Conservation (phyloP, 305 asterid genomes). For the Solanum hybrid region DNA sequence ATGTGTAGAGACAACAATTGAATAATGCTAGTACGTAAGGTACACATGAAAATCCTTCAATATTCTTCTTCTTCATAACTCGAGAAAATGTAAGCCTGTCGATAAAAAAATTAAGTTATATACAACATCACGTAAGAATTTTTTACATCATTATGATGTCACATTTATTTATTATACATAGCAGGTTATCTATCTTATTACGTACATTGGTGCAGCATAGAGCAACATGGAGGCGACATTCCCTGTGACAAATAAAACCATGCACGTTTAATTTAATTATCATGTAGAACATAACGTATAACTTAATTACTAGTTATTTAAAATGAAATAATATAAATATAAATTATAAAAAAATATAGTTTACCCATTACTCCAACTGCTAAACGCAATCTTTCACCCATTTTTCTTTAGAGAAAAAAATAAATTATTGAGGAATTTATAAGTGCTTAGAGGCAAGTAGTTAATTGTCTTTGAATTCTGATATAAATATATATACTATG, state of each 20-base stretch:
- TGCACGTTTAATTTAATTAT: neutral
- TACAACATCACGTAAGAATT: rapidly evolving
- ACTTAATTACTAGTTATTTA: neutral
- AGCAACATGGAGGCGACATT: slow-evolving; percentile 63
- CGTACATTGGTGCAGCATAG: slow-evolving; percentile 64
- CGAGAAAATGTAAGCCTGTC: slow-evolving; percentile 47
- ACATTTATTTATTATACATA: neutral
- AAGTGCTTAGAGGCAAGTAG: neutral
- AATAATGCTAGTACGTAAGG: slow-evolving; percentile 55
- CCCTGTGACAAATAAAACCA: slow-evolving; percentile 36
- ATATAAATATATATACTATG: neutral
- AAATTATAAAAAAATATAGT: neutral
- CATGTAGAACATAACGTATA: neutral
- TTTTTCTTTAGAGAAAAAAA: neutral
- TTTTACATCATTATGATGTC: neutral
- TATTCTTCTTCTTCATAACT: slow-evolving; percentile 44
- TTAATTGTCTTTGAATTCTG: slow-evolving; percentile 9
- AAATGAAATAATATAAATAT: neutral
- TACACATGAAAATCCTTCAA: slow-evolving; percentile 54
- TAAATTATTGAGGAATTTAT: neutral
- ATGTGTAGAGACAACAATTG: slow-evolving; percentile 57
- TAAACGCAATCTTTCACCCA: slow-evolving; percentile 58
- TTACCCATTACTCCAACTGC: slow-evolving; percentile 67
- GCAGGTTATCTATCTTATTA: neutral
- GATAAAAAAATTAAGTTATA: neutral